Conservation (phyloP, 2,329 filamentous ascomycete species). For the Clarireedia monteithiana region DNA sequence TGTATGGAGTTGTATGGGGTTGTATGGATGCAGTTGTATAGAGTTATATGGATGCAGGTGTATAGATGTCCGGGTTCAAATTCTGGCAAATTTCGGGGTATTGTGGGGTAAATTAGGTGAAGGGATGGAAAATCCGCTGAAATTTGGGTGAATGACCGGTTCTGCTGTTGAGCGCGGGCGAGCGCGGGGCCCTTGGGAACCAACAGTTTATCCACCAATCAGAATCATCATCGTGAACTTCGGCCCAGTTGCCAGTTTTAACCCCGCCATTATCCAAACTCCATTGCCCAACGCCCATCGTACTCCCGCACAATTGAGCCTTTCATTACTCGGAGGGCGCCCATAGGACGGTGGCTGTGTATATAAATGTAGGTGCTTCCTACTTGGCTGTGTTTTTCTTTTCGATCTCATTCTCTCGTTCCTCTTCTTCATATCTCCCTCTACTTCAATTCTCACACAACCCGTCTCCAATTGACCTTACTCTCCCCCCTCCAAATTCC, state of each 20-base stretch:
- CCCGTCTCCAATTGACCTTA: neutral
- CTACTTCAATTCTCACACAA: neutral
- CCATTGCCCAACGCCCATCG: no score
- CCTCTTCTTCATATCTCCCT: neutral
- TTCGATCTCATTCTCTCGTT: neutral
- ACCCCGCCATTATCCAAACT: neutral
- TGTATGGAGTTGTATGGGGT: neutral
- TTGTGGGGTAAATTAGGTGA: neutral
- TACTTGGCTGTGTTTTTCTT: neutral
- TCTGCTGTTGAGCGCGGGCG: no score
- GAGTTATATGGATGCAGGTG: no score
- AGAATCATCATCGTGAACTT: neutral
- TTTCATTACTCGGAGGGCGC: neutral
- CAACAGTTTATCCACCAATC: neutral
- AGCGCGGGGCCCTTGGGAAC: neutral
- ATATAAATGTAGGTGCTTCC: neutral
- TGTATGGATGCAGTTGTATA: neutral
- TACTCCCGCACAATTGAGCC: no score
- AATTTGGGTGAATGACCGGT: neutral
- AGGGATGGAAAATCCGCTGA: no score
- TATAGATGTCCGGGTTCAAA: neutral
- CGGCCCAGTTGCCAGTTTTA: neutral
- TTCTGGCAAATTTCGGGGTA: neutral
- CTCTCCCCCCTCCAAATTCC: no score
- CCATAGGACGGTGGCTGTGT: neutral